Evolutionary conservation across 352 stramenopile genomes (phyloP).

Genomic region (Phytophthora syringae): DNA sequence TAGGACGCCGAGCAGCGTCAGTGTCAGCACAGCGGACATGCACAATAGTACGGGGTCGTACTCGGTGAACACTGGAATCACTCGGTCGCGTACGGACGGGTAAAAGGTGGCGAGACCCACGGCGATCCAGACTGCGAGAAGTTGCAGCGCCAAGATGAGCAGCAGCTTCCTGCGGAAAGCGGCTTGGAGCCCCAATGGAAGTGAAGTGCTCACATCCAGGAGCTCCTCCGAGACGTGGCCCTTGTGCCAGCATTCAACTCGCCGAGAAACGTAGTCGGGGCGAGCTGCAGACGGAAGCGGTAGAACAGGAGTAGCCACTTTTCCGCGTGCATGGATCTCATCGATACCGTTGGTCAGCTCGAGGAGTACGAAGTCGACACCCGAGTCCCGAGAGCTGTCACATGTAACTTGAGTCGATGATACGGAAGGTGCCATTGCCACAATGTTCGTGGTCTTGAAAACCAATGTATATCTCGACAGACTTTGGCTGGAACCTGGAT

Average conservation of each 20-base stretch:
- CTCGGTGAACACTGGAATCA: conserved; percentile 19
- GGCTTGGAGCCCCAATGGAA: conserved; percentile 36
- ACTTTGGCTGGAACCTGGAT: not conserved
- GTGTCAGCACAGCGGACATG: conserved; percentile 3
- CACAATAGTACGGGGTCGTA: conserved; percentile 15
- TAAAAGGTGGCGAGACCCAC: conserved; percentile 35
- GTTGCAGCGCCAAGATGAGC: conserved; percentile 34
- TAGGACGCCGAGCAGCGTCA: conserved; percentile 41
- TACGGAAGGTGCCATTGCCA: conserved; percentile 6
- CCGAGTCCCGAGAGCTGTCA: conserved; percentile 1
- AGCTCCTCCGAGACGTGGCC: conserved; percentile 25
- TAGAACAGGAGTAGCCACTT: conserved; percentile 20
- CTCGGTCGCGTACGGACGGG: conserved; percentile 17
- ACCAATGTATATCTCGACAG: not conserved
- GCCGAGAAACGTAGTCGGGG: conserved; percentile 29
- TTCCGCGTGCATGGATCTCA: conserved; percentile 3
- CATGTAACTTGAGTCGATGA: not conserved
- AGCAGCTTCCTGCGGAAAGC: conserved; percentile 47
- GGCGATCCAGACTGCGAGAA: conserved; percentile 33
- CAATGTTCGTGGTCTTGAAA: not conserved
- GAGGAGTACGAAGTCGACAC: conserved; percentile 31
- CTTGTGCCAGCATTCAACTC: conserved; percentile 29
- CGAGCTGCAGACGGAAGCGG: conserved; percentile 18
- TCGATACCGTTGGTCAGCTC: conserved; percentile 23
- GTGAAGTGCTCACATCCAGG: conserved; percentile 29